phyloP scores from a whole-genome alignment of 164 flowering plant species.

The Macadamia integrifolia region DNA sequence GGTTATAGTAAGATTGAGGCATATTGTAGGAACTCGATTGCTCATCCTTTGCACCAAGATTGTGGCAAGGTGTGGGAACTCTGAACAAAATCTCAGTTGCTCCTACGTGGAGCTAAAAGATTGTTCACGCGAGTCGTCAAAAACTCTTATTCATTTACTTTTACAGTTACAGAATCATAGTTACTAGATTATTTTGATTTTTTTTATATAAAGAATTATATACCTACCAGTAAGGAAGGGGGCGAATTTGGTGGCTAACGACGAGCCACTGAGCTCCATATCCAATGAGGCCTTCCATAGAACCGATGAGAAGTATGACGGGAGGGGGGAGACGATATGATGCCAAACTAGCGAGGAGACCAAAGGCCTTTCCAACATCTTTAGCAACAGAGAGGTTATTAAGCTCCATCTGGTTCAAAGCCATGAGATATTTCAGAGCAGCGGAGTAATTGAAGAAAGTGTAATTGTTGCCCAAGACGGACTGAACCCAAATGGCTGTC shows the following conservation, averaged over 20 bases:
- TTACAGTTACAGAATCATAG: no score
- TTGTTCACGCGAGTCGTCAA: no score
- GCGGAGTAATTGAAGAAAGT: constrained; percentile 73
- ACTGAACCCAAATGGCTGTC: constrained; percentile 83
- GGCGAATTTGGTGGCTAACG: constrained; percentile 47
- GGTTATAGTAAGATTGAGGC: no score
- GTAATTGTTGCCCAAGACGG: constrained; percentile 86
- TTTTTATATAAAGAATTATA: no score
- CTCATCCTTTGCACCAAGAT: no score
- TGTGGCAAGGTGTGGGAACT: no score
- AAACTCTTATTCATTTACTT: no score
- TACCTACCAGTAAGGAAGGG: constrained; percentile 86
- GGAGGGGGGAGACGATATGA: constrained; percentile 59
- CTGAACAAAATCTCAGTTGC: no score
- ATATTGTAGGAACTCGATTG: no score
- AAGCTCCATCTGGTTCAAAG: constrained; percentile 61
- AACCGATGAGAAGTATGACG: constrained; percentile 64
- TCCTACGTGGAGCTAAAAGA: no score
- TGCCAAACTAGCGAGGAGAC: constrained; percentile 65
- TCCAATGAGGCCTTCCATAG: constrained; percentile 70
- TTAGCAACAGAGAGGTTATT: constrained; percentile 78
- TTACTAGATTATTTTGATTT: no score
- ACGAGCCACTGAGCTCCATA: constrained; percentile 89
- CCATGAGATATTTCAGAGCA: constrained; percentile 66
- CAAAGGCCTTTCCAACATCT: constrained; percentile 82